Conservation (phyloP, 345 rosid species). For the Acer yangbiense region DNA sequence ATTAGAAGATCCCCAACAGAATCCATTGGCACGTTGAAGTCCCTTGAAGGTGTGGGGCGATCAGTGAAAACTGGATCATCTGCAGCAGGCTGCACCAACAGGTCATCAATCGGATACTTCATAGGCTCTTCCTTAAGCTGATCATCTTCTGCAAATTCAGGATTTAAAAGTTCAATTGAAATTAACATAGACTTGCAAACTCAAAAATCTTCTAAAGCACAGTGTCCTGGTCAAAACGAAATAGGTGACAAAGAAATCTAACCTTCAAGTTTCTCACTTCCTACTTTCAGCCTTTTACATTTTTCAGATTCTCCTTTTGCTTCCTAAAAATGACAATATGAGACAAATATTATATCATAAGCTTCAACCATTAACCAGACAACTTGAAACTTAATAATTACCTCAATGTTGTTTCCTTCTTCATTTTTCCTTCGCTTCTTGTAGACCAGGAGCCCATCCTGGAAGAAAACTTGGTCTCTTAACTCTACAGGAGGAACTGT, state of each 20-base stretch:
- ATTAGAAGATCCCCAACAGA: conserved; percentile 85
- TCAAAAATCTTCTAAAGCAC: conserved; percentile 5
- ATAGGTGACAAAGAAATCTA: neutral
- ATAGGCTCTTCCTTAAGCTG: conserved; percentile 42
- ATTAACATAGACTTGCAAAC: neutral
- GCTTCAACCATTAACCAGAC: neutral
- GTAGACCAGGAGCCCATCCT: conserved; percentile 64
- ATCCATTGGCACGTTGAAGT: conserved; percentile 73
- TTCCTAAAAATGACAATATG: conserved; percentile 45
- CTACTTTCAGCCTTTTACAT: conserved; percentile 62
- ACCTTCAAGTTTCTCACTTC: conserved; percentile 42
- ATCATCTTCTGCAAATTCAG: conserved; percentile 51
- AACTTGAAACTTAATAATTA: conserved; percentile 22
- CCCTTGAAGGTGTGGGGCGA: conserved; percentile 79
- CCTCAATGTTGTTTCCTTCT: conserved; percentile 33
- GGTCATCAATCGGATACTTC: conserved; percentile 92
- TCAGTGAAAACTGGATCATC: conserved; percentile 71
- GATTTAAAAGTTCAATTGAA: neutral
- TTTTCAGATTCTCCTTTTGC: conserved; percentile 45
- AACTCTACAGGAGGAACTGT: conserved; percentile 68
- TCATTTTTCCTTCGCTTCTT: conserved; percentile 51
- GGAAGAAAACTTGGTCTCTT: conserved; percentile 49
- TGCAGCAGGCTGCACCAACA: conserved; percentile 63
- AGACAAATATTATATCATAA: conserved; percentile 20
- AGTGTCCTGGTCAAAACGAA: neutral